phyloP scores from a whole-genome alignment of 805 yeast genomes.

The Phaffomyces antillensis region DNA sequence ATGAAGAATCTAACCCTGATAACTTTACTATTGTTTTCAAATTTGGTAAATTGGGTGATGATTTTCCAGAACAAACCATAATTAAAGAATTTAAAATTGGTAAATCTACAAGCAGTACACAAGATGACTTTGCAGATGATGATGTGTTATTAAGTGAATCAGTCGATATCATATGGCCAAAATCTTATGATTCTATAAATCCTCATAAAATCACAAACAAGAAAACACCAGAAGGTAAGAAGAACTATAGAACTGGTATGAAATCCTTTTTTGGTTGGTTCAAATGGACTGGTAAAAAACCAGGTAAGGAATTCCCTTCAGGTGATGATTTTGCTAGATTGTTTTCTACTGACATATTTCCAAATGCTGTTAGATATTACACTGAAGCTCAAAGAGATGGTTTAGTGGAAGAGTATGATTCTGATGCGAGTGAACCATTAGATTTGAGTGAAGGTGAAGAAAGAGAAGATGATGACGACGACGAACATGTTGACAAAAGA shows the following conservation, averaged over 20 bases:
- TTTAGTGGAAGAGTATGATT: constrained; percentile 45
- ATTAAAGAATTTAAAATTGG: constrained; percentile 50
- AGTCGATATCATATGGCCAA: constrained; percentile 64
- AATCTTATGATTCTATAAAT: constrained; percentile 45
- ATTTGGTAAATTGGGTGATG: constrained; percentile 41
- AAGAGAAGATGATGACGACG: constrained; percentile 1
- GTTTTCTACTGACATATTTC: constrained; percentile 73
- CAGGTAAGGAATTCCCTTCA: constrained; percentile 68
- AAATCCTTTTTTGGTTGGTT: constrained; percentile 86
- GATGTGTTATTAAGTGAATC: constrained; percentile 49
- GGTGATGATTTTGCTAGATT: constrained; percentile 75
- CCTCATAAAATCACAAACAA: constrained; percentile 43
- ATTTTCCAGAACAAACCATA: constrained; percentile 49
- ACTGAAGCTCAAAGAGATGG: constrained; percentile 66
- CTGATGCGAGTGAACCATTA: constrained; percentile 49
- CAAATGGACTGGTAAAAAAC: constrained; percentile 72
- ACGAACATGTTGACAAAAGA: constrained; percentile 3
- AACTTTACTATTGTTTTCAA: constrained; percentile 55
- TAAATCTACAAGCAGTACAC: constrained; percentile 18
- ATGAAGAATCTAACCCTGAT: constrained; percentile 35
- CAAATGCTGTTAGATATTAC: constrained; percentile 78
- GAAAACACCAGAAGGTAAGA: constrained; percentile 48
- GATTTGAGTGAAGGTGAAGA: constrained; percentile 23
- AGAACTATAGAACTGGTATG: constrained; percentile 62
- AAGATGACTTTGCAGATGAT: constrained; percentile 41